These are phyloP conservation scores for Myxozyma monticola DNA, from an alignment of 805 yeast genomes.

Conservation along the genomic window DNA sequence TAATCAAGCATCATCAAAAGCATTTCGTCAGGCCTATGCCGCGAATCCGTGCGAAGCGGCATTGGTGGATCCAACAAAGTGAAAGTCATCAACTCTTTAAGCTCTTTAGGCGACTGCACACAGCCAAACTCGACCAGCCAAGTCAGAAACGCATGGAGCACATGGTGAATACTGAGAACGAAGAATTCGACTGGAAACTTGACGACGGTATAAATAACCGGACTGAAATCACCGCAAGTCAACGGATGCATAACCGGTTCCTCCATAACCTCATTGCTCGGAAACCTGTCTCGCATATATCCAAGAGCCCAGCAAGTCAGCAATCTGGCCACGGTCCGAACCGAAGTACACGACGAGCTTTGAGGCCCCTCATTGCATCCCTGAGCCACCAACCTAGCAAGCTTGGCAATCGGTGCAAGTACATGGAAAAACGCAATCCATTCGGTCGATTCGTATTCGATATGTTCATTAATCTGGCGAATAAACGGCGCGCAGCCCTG, in stretches of 20 bases:
- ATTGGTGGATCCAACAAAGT: slow-evolving; percentile 24
- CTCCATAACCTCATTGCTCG: slow-evolving; percentile 29
- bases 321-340: slow-evolving; percentile 32
- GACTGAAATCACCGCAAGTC: slow-evolving; percentile 34
- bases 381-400: slow-evolving; percentile 40
- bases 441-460: slow-evolving; percentile 86
- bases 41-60: slow-evolving; percentile 8
- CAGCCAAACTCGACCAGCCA: slow-evolving; percentile 62
- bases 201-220: slow-evolving; percentile 36
- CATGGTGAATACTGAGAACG: slow-evolving; percentile 72
- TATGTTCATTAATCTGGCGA: slow-evolving; percentile 77
- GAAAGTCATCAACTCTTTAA: slow-evolving; percentile 16
- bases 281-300: slow-evolving; percentile 23
- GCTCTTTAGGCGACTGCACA: slow-evolving; percentile 25
- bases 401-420: slow-evolving; percentile 63
- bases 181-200: slow-evolving; percentile 48
- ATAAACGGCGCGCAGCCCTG: slow-evolving; percentile 75
- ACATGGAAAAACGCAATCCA: slow-evolving; percentile 73
- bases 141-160: slow-evolving; percentile 70
- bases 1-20: slow-evolving; percentile 57
- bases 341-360: slow-evolving; percentile 23
- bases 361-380: slow-evolving; percentile 35
- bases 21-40: slow-evolving; percentile 27
- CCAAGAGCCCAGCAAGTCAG: slow-evolving; percentile 37
- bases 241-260: slow-evolving; percentile 30